Evolutionary conservation across 2,329 filamentous ascomycete species (phyloP).

Genomic region (Ceratocystis smalleyi): DNA sequence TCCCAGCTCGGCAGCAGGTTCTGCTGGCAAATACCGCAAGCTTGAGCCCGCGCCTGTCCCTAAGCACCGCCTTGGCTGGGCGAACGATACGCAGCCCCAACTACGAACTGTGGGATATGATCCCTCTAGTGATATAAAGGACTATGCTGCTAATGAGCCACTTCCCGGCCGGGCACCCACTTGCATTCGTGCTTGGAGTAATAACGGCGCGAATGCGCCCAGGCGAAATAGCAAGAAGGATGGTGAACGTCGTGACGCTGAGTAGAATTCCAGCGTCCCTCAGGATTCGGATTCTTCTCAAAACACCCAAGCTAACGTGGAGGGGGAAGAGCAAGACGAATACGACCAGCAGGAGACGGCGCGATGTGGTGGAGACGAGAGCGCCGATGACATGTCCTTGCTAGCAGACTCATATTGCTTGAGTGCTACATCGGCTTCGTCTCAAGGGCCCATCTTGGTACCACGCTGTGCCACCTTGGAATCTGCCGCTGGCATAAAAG

Average conservation of each 20-base stretch:
- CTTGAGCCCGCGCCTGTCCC: conserved; percentile 43
- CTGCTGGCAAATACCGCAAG: conserved; percentile 35
- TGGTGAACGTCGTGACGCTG: conserved; percentile 16
- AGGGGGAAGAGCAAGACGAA: neutral
- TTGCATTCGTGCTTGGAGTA: conserved; percentile 42
- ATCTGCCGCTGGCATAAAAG: neutral
- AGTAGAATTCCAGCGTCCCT: conserved; percentile 17
- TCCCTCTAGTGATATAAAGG: conserved; percentile 40
- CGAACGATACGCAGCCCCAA: conserved; percentile 36
- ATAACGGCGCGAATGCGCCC: conserved; percentile 20
- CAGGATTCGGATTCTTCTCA: conserved; percentile 4
- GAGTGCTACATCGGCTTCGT: conserved; percentile 1
- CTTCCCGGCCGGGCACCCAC: conserved; percentile 41
- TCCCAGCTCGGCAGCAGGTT: neutral
- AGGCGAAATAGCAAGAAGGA: conserved; percentile 14
- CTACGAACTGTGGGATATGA: conserved; percentile 44
- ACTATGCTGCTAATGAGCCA: conserved; percentile 39
- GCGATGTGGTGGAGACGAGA: neutral
- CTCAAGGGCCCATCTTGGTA: neutral
- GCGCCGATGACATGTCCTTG: neutral
- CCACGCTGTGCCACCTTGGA: neutral
- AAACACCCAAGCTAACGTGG: neutral
- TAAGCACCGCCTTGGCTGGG: conserved; percentile 33
- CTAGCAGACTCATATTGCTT: conserved; percentile 6
- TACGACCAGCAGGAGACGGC: neutral